A percentile compares a stretch with the other conserved stretches of the same genome.
Conservation (phyloP, 208 protist genomes). For the Trichomonas vaginalis region DNA sequence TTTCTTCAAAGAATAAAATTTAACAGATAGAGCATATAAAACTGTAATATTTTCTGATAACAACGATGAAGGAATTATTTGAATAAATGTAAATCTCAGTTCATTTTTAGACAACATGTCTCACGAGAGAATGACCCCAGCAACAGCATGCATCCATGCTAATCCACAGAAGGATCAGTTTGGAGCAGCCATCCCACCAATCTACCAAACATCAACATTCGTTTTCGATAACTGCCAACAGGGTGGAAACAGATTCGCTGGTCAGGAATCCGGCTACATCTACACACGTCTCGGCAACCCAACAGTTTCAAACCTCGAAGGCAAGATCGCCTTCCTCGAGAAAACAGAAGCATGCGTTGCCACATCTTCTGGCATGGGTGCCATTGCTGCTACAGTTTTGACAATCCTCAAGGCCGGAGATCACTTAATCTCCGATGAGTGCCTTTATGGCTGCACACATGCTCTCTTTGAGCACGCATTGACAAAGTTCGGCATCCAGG, state of each 20-base stretch:
- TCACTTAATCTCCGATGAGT: not conserved
- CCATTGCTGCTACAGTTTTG: not conserved
- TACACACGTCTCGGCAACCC: constrained; percentile 38
- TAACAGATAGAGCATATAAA: no score
- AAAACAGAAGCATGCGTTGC: not conserved
- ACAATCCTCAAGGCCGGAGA: not conserved
- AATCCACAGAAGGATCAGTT: not conserved
- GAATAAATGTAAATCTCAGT: no score
- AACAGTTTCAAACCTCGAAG: constrained; percentile 25
- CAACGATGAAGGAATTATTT: no score
- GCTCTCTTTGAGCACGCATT: not conserved
- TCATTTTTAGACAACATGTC: not conserved
- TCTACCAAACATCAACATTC: not conserved
- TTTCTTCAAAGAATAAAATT: no score
- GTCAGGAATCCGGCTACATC: constrained; percentile 23
- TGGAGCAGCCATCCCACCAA: not conserved
- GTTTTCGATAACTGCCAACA: not conserved
- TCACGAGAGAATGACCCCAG: not conserved
- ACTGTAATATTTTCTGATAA: no score
- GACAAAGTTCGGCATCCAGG: not conserved
- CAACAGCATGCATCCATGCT: not conserved
- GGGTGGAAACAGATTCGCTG: not conserved
- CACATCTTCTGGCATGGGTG: not conserved
- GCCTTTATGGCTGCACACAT: not conserved
- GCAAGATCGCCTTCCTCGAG: constrained; percentile 26